Evolutionary conservation across 2,329 filamentous ascomycete species (phyloP).

Genomic region (Sphaerulina musiva): DNA sequence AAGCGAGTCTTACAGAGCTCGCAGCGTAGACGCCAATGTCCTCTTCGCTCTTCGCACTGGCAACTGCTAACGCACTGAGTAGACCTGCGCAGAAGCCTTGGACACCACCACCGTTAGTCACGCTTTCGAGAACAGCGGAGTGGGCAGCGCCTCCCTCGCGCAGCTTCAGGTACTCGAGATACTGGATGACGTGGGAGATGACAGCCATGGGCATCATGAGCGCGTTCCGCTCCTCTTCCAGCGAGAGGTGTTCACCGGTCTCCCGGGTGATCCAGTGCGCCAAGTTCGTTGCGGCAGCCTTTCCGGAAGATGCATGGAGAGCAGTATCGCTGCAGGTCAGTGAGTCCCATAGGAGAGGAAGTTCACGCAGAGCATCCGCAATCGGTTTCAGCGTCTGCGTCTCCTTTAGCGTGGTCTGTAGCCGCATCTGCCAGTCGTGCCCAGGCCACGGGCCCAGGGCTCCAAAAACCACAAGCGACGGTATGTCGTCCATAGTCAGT

Average conservation of each 20-base stretch:
- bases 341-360: conserved; percentile 1
- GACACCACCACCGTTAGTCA: conserved; percentile 5
- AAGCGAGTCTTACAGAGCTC: conserved; percentile 68
- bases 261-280: background rate
- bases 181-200: conserved; percentile 5
- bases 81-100: conserved; percentile 15
- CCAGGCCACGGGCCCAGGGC: background rate
- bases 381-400: background rate
- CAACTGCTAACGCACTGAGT: conserved; percentile 9
- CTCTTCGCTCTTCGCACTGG: conserved; percentile 59
- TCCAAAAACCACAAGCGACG: conserved; percentile 1
- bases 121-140: background rate
- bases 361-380: background rate
- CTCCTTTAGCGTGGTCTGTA: background rate
- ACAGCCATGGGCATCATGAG: conserved; percentile 5
- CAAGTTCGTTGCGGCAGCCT: background rate
- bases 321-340: background rate
- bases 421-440: background rate
- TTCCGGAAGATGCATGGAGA: background rate
- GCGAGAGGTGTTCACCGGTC: background rate
- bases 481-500: background rate
- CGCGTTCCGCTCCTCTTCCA: background rate
- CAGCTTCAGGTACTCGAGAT: conserved; percentile 1
- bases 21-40: conserved; percentile 6
- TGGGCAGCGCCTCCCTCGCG: background rate